Percentiles rank a stretch among this genome's conserved stretches.
Evolutionary conservation across 192 early-diverging fungal species (phyloP).

Genomic region (Podila minutissima): DNA sequence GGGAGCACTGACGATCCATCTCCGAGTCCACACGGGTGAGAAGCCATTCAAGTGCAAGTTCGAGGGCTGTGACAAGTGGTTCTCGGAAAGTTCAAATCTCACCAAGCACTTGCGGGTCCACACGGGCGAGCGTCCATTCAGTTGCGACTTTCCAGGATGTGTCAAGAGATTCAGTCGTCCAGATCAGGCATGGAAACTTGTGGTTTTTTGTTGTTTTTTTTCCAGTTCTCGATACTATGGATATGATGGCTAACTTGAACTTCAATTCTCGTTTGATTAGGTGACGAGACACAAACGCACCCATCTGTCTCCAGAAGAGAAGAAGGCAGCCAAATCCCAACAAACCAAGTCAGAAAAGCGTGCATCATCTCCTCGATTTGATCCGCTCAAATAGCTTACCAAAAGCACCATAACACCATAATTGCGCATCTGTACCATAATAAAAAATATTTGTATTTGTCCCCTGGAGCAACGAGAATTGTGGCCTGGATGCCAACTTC

Average conservation of each 20-base stretch:
- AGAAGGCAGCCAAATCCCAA: slow-evolving; percentile 22
- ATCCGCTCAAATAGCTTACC: not conserved
- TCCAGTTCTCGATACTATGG: not conserved
- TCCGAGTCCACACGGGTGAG: slow-evolving; percentile 72
- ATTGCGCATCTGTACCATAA: not conserved
- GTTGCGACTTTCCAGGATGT: slow-evolving; percentile 62
- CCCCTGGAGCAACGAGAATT: too few relatives aligned
- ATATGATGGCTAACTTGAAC: not conserved
- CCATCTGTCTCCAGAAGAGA: slow-evolving; percentile 40
- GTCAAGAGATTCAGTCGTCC: slow-evolving; percentile 62
- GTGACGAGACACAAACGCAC: slow-evolving; percentile 34
- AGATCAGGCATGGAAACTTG: slow-evolving; percentile 46
- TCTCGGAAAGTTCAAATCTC: slow-evolving; percentile 66
- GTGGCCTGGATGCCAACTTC: too few relatives aligned
- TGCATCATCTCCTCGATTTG: not conserved
- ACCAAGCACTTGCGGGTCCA: slow-evolving; percentile 70
- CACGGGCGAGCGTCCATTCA: slow-evolving; percentile 76
- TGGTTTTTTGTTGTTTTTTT: too few relatives aligned
- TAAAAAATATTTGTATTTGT: too few relatives aligned
- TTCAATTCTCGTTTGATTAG: not conserved
- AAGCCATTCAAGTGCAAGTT: slow-evolving; percentile 64
- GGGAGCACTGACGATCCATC: slow-evolving; percentile 75
- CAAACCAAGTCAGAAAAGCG: slow-evolving; percentile 17
- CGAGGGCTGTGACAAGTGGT: slow-evolving; percentile 63
- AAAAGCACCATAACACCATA: not conserved